Evolutionary conservation across 805 yeast genomes (phyloP).

Genomic region (Cyberlindnera bimundalis): DNA sequence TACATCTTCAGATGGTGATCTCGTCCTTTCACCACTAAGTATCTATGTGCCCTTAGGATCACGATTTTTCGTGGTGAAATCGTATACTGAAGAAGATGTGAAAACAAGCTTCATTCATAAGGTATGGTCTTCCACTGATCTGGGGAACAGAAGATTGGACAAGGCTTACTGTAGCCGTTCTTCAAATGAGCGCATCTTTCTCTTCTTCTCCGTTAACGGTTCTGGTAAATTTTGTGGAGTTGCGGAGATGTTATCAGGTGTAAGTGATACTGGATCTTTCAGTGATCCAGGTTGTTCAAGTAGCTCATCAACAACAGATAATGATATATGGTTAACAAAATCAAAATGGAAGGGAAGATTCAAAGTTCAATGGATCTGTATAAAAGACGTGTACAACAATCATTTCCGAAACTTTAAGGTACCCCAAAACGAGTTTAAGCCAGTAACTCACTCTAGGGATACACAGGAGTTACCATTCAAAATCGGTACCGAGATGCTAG

Average conservation of each 20-base stretch:
- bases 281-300: no score
- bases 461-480: constrained; percentile 54
- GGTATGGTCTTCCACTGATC: constrained; percentile 58
- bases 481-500: constrained; percentile 45
- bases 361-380: constrained; percentile 49
- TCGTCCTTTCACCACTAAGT: constrained; percentile 16
- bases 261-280: constrained; percentile 20
- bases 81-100: constrained; percentile 46
- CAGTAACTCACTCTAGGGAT: constrained; percentile 59
- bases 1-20: constrained; percentile 5
- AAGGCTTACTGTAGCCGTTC: constrained; percentile 34
- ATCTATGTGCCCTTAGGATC: constrained; percentile 31
- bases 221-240: constrained; percentile 58
- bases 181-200: constrained; percentile 34
- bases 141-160: constrained; percentile 51
- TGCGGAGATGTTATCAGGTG: constrained; percentile 46
- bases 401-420: constrained; percentile 40
- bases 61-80: constrained; percentile 51
- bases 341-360: constrained; percentile 50
- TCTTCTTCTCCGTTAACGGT: constrained; percentile 56
- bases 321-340: constrained; percentile 44
- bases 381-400: constrained; percentile 49
- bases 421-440: constrained; percentile 43
- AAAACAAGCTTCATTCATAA: constrained; percentile 44
- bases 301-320: no score